Base-by-base conservation (phyloP, 805 yeast species). In the Lipomyces kockii region DNA sequence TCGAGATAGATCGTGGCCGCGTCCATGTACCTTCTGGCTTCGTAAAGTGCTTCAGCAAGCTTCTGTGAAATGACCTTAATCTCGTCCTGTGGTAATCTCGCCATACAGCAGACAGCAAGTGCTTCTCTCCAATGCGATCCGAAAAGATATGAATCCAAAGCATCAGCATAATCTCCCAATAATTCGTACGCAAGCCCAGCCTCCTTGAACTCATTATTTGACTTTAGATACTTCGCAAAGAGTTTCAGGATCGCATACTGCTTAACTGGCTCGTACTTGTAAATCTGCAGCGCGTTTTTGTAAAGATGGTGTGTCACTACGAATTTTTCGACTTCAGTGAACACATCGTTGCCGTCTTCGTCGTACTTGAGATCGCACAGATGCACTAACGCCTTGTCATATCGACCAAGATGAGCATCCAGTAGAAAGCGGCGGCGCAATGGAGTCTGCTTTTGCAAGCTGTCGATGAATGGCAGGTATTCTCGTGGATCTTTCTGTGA, bases 401-500 rank as follows among this genome's bases (percentile, higher is more conserved):
- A 82, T 58, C 87, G 85, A 74, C 88, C 87, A 76, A 95, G 83
- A 75, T 87, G 83, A 60, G 90, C 89, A 76, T 95, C 98, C 72
- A 95, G 90, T 75, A 87, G 78, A 75, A 91, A 93, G 75, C 85
- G 84, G 71, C 88, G 86, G 68, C 97, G 85, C 64, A 87, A 78
- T 5, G 85, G 88, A 0, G 85, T 80, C 77, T 89, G 90, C 53
- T 85, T 85, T 72, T 91, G 89, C 63, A 95, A 81, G 59, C 87
- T 84, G 75, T 92, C 97, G 71, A 95, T 83, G 78, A 95, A 95
- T 61, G 99, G 97, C 62, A 95, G 80, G 73, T 95, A 95, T 78
- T 95, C 99, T 75, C 93, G 92, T 29, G 99, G 99, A 80, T 95
- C 99, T 83, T 89, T 93, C 78, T 94, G 98, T 0, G 98, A 92